Base-by-base conservation (phyloP, 2,329 filamentous ascomycete genomes). In the Neonectria punicea region DNA sequence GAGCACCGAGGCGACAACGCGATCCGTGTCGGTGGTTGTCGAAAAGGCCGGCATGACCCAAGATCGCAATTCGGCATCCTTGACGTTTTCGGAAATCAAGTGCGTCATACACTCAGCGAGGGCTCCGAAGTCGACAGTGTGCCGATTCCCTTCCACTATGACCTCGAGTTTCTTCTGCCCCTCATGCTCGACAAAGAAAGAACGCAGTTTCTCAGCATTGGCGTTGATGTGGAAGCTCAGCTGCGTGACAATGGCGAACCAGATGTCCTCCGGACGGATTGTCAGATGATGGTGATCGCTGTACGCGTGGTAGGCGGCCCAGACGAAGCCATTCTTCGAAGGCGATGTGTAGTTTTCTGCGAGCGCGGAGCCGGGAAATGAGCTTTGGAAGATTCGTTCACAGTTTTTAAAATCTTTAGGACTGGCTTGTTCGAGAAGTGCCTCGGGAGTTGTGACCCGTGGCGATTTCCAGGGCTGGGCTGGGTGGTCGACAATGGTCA, bases 21-120 rank as follows among this genome's bases (percentile, higher is more conserved):
- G 70, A 69, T 89, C 86, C 0, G 69, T 69, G 2, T 77, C 64
- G 0, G 79, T 83, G 0, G 85, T 87, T 0, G 86, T 89, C 5
- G 76, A 81, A 67, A 88, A 89, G 2, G 74, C 65, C 0, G 85
- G 86, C 68, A 87, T 77, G 16, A 88, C 78, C 84, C 85, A 88
- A 1, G 75, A 69, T 3, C 77, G 74, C 4, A 87, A 70, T 1
- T 74, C 72, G 0, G 77, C 71, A 61, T 85, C 82, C 0, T 76
- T 68, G 28, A 87, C 49, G 34, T 82, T 81, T 30, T 80, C 58
- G 32, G 80, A 64, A 14, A 87, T 79, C 18, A 78, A 20, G 3
- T 74, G 25, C 0, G 77, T 76, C 78, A 87, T 82, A 5, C 70
- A 36, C n/a, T 84, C 53, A 8, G 61, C 67, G 2, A 77, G 77